Evolutionary conservation across 306 rosid species (phyloP).

Genomic region (Lathyrus tuberosus): DNA sequence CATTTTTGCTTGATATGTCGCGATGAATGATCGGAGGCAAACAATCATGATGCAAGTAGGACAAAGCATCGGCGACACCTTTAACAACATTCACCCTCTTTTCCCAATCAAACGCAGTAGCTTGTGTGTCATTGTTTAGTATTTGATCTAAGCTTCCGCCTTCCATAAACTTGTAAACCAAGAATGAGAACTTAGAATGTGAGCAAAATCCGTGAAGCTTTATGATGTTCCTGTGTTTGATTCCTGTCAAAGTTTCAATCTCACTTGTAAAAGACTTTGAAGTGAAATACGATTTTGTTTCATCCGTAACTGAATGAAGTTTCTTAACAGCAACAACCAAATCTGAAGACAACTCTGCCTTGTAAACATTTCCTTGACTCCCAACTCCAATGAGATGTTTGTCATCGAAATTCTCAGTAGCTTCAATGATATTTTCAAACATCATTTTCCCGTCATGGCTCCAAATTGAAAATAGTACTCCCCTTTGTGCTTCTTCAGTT

Average conservation of each 20-base stretch:
- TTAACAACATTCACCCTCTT: slow-evolving; percentile 44
- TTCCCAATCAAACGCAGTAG: slow-evolving; percentile 42
- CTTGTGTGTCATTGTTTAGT: slow-evolving; percentile 27
- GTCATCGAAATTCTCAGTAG: slow-evolving; percentile 37
- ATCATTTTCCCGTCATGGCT: slow-evolving; percentile 39
- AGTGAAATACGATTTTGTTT: slow-evolving; percentile 22
- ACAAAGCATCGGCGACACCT: slow-evolving; percentile 48
- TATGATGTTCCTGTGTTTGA: slow-evolving; percentile 43
- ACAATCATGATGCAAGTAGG: slow-evolving; percentile 45
- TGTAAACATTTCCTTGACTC: slow-evolving; percentile 45
- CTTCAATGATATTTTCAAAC: slow-evolving; percentile 43
- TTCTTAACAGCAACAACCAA: slow-evolving; percentile 46
- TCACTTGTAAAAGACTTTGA: slow-evolving; percentile 41
- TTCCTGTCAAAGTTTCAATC: slow-evolving; percentile 41
- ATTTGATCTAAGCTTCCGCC: slow-evolving; percentile 45
- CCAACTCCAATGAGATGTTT: slow-evolving; percentile 42
- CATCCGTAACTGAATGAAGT: slow-evolving; percentile 33
- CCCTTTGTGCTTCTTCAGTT: background rate
- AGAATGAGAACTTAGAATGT: slow-evolving; percentile 39
- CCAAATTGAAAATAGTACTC: slow-evolving; percentile 36
- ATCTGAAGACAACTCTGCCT: slow-evolving; percentile 27
- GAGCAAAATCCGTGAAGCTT: slow-evolving; percentile 43
- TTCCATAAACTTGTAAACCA: slow-evolving; percentile 44
- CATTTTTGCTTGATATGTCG: slow-evolving; percentile 45
- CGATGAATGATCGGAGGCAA: slow-evolving; percentile 43